A percentile compares a stretch with the other conserved stretches of the same genome.
phyloP scores from a whole-genome alignment of 2,329 filamentous ascomycete genomes.

The Fusarium sp. region DNA sequence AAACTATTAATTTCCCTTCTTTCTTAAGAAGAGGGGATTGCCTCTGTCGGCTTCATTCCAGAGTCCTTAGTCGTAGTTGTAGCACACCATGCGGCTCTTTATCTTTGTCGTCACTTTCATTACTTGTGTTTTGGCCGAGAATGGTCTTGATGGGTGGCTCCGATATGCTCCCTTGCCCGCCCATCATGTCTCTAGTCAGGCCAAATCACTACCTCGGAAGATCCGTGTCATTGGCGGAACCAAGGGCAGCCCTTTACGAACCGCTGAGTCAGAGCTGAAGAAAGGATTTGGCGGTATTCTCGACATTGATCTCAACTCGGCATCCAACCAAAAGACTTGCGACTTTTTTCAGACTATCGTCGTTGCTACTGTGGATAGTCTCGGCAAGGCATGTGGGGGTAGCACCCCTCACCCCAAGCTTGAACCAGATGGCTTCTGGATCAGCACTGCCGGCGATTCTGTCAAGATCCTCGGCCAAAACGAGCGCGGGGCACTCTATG shows the following conservation, averaged over 20 bases:
- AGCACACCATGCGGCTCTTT: constrained; percentile 24
- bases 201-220: constrained; percentile 60
- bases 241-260: constrained; percentile 69
- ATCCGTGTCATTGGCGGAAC: constrained; percentile 70
- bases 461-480: constrained; percentile 76
- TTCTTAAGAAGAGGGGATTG: no score
- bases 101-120: constrained; percentile 44
- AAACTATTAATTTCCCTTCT: constrained; percentile 2
- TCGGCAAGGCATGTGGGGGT: constrained; percentile 26
- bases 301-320: constrained; percentile 61
- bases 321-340: constrained; percentile 30
- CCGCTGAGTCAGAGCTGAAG: constrained; percentile 72
- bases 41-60: neutral
- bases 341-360: constrained; percentile 29
- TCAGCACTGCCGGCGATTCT: constrained; percentile 62
- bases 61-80: neutral
- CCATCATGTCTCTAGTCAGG: constrained; percentile 50
- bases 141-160: constrained; percentile 74
- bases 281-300: constrained; percentile 72
- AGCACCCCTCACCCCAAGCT: constrained; percentile 53
- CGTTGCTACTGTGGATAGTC: constrained; percentile 22
- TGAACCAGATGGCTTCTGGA: constrained; percentile 73
- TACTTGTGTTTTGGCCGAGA: constrained; percentile 67
- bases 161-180: constrained; percentile 71
- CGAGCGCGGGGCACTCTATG: constrained; percentile 78